Percentiles rank a stretch among this genome's conserved stretches.
Evolutionary conservation across 768 basidiomycete genomes (phyloP).

Genomic region (Mycena maculata): DNA sequence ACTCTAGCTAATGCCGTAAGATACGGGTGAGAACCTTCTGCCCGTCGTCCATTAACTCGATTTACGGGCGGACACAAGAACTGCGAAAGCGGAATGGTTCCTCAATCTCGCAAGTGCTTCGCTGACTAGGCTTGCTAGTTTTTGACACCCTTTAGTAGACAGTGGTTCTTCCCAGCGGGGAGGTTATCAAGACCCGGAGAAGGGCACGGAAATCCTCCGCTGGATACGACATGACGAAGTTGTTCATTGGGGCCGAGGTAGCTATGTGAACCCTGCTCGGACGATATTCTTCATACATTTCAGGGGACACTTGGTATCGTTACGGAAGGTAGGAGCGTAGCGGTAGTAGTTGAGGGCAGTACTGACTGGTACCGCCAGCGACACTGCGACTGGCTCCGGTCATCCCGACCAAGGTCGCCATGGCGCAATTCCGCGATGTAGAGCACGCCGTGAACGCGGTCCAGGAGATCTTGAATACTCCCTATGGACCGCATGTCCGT

Average conservation of each 20-base stretch:
- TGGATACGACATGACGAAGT: constrained; percentile 87
- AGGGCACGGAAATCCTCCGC: constrained; percentile 87
- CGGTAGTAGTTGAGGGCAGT: neutral
- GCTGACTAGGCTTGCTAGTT: neutral
- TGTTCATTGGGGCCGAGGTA: constrained; percentile 87
- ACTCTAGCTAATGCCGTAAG: constrained; percentile 78
- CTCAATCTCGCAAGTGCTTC: constrained; percentile 71
- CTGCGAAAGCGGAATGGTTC: constrained; percentile 90
- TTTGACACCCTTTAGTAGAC: constrained; percentile 64
- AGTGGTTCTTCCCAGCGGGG: constrained; percentile 85
- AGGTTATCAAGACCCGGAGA: constrained; percentile 88
- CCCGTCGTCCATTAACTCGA: neutral
- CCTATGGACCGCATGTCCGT: constrained; percentile 82
- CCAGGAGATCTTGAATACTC: constrained; percentile 78
- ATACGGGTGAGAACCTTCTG: constrained; percentile 61
- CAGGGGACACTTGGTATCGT: constrained; percentile 36
- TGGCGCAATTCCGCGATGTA: constrained; percentile 88
- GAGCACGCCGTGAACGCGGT: constrained; percentile 83
- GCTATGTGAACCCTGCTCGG: neutral
- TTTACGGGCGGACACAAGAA: constrained; percentile 41
- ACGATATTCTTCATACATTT: neutral
- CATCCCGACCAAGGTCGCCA: constrained; percentile 86
- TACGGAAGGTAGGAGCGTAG: constrained; percentile 25
- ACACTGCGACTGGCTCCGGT: constrained; percentile 86
- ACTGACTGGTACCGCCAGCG: constrained; percentile 52